A percentile compares a stretch with the other conserved stretches of the same genome.
phyloP scores from a whole-genome alignment of 2,329 filamentous ascomycete species.

The Hortaea werneckii region DNA sequence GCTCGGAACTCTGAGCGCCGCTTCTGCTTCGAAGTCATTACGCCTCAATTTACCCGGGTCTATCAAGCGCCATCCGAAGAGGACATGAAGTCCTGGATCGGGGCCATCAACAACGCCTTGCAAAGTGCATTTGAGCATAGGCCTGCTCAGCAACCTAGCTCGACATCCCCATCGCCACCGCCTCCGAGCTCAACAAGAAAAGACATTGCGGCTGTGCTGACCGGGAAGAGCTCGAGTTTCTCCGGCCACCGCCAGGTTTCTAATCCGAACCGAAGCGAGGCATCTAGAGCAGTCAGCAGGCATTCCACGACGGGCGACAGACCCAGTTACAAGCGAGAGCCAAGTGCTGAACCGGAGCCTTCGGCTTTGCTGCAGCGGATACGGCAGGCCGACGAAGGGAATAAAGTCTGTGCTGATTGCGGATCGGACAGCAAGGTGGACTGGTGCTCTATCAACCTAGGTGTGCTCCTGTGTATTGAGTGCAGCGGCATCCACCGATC shows the following conservation, averaged over 20 bases:
- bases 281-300: constrained; percentile 55
- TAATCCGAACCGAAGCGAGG: constrained; percentile 31
- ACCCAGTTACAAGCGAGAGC: constrained; percentile 62
- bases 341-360: constrained; percentile 68
- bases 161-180: constrained; percentile 35
- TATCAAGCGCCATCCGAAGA: constrained; percentile 98
- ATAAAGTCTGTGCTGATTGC: constrained; percentile 90
- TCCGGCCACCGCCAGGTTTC: constrained; percentile 43
- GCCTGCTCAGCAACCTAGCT: constrained; percentile 32
- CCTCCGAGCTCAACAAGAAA: constrained; percentile 41
- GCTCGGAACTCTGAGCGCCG: constrained; percentile 87
- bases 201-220: constrained; percentile 86
- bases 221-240: constrained; percentile 76
- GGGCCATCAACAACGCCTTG: constrained; percentile 89
- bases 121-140: constrained; percentile 87
- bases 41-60: constrained; percentile 86
- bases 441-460: constrained; percentile 97
- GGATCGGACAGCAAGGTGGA: constrained; percentile 86
- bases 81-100: constrained; percentile 95
- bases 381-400: constrained; percentile 82
- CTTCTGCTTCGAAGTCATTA: constrained; percentile 98
- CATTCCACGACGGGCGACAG: constrained; percentile 87
- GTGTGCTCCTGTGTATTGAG: constrained; percentile 92
- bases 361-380: constrained; percentile 72
- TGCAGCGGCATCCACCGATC: constrained; percentile 96